Evolutionary conservation across 106 monocot species (phyloP), one percentile per base, ranked within the genome.

Genomic region (Dioscorea alata): DNA sequence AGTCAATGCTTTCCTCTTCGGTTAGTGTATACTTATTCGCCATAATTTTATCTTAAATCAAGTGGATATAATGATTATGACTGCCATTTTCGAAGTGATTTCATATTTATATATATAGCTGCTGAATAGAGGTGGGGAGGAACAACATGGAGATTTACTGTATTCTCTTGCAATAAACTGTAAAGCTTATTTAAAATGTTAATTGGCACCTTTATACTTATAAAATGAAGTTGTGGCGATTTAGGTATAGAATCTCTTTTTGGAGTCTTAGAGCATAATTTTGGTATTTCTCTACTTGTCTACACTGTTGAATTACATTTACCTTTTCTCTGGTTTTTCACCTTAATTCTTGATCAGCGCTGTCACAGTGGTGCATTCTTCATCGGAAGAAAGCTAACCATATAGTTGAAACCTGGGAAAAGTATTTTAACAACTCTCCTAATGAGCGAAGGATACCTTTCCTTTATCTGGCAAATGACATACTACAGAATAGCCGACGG

Each of bases 391-490:
- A 87, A 78, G 97, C 97, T 19, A 82, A 69, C 57, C 84, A 84
- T 19, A 77, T 97, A 76, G 92, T 97, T 68, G 92, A 92, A 74
- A 89, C 86, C 74, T 97, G 97, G 97, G 97, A 92, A 35, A 89
- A 89, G 31, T 64, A 79, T 28, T 92, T 92, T 61, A 87, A 81
- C 33, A 81, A 80, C 69, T 83, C 90, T 18, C 19, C 72, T n/a
- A 92, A 81, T 60, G 96, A 97, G 69, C 67, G 85, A 53, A 84
- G 68, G 63, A 78, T 92, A n/a, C 64, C 86, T 48, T 83, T 92
- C 57, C 69, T 97, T 33, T 97, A 97, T 76, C 79, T 97, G 51
- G 84, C 96, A 70, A 97, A 97, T 84, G 96, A 97, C 57, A 97
- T 97, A 33, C 70, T 97, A 60, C 96, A 97, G 73, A 97, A 97